Evolutionary conservation across 2,329 filamentous ascomycete genomes (phyloP).

Genomic region (Triangularia setosa): DNA sequence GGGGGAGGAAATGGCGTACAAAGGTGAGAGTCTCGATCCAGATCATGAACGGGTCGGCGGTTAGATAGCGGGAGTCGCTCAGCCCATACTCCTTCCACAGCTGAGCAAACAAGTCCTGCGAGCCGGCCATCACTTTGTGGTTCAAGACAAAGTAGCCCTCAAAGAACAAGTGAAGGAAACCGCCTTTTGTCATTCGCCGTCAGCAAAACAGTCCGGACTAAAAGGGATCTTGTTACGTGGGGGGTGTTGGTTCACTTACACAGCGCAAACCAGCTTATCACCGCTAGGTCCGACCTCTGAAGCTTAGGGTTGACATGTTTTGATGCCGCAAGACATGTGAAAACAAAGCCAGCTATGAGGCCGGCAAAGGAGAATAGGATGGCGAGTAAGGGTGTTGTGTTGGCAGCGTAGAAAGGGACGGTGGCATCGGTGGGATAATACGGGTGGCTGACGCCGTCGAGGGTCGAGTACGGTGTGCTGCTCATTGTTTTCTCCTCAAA

Average conservation of each 20-base stretch:
- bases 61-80: slow-evolving; percentile 83
- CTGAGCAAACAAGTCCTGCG: slow-evolving; percentile 73
- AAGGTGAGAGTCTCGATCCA: slow-evolving; percentile 81
- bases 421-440: slow-evolving; percentile 45
- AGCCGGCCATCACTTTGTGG: slow-evolving; percentile 60
- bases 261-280: slow-evolving; percentile 52
- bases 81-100: slow-evolving; percentile 91
- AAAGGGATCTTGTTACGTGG: background rate
- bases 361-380: slow-evolving; percentile 34
- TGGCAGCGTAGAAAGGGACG: slow-evolving; percentile 45
- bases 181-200: slow-evolving; percentile 47
- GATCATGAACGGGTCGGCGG: slow-evolving; percentile 76
- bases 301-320: slow-evolving; percentile 32
- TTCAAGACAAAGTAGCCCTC: slow-evolving; percentile 80
- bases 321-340: slow-evolving; percentile 30
- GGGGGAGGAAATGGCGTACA: slow-evolving; percentile 40
- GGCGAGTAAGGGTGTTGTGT: slow-evolving; percentile 37
- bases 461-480: background rate
- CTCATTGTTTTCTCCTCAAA: background rate
- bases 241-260: slow-evolving; percentile 34
- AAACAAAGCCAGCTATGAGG: slow-evolving; percentile 25
- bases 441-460: slow-evolving; percentile 37
- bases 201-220: background rate
- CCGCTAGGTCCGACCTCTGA: slow-evolving; percentile 16
- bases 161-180: slow-evolving; percentile 73